phyloP scores from a whole-genome alignment of 352 stramenopile genomes.

The Globisporangium spiculum region DNA sequence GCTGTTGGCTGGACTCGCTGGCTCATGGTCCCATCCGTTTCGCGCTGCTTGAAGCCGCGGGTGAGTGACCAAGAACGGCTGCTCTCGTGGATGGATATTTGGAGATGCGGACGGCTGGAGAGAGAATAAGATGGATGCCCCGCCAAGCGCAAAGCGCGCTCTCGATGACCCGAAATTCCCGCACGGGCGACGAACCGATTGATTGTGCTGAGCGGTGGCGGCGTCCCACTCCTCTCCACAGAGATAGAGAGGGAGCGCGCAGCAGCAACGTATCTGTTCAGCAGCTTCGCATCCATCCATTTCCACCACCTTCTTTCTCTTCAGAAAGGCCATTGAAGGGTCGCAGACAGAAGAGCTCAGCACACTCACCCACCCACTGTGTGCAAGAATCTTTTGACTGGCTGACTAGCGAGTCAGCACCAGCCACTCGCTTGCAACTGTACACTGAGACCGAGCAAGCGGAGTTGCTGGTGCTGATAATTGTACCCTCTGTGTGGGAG shows the following conservation, averaged over 20 bases:
- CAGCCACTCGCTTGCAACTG: neutral
- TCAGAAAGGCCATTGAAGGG: neutral
- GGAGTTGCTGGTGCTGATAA: neutral
- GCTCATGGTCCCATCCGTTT: neutral
- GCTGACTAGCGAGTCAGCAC: neutral
- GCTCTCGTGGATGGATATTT: no score
- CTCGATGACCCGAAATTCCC: neutral
- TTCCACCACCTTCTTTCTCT: neutral
- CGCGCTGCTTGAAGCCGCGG: neutral
- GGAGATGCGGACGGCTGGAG: neutral
- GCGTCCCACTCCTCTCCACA: neutral
- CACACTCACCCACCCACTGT: neutral
- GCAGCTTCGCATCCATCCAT: neutral
- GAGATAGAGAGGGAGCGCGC: no score
- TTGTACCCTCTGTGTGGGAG: neutral
- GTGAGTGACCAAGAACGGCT: neutral
- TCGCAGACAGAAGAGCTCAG: neutral
- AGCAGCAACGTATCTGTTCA: neutral
- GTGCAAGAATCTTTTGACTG: neutral
- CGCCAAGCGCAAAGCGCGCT: neutral
- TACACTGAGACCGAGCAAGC: neutral
- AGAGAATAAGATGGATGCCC: neutral
- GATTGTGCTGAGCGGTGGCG: neutral
- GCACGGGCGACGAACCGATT: neutral
- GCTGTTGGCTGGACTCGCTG: neutral